Base-by-base conservation (phyloP, 306 rosid genomes). In the Ormosia semicastrata region DNA sequence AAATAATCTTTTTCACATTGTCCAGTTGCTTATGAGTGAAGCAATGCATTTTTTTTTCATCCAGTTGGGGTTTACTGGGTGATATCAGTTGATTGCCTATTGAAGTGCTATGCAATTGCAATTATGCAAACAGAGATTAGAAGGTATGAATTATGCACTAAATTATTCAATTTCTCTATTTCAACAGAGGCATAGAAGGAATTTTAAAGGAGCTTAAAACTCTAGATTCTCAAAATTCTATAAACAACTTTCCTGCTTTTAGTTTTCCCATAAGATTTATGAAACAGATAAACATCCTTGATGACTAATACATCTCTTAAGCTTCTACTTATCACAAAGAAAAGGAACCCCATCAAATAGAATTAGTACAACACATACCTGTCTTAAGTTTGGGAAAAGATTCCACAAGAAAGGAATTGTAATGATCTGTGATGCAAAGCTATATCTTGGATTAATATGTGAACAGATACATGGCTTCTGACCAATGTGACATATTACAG, bases 341-440 rank as follows among this genome's bases (percentile, higher is more conserved):
- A 67, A 82, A 76, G 68, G 13, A 17, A 66, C 65, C 29, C 68
- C 66, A 78, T 59, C 66, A 73, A 77, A 57, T 47, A 44, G 56
- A 70, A 54, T 47, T 72, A 33, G 59, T 40, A 58, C 33, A 32
- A 59, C 24, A 65, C 7, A 75, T 89, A 94, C 98, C 97, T 91
- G 94, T 85, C 86, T 87, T 73, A 93, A 83, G 85, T 83, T 78
- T 8, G 97, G 95, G 81, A 95, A 89, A 84, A 85, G 81, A 83
- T 84, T 87, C 99, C 99, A 95, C 81, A 93, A 50, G 85, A 90
- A 90, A 80, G 98, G 97, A 88, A 95, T 59, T 7, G 97, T 92
- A 79, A 95, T 92, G 87, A 95, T 95, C 85, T 95, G 99, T 59
- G 89, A 85, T 52, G 93, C 89, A 88, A 95, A 92, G 84, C 97